Percentiles rank a stretch among this genome's conserved stretches.
Evolutionary conservation across 2,329 filamentous ascomycete species (phyloP).

Genomic region (Arthrobotrys sphaeroides): DNA sequence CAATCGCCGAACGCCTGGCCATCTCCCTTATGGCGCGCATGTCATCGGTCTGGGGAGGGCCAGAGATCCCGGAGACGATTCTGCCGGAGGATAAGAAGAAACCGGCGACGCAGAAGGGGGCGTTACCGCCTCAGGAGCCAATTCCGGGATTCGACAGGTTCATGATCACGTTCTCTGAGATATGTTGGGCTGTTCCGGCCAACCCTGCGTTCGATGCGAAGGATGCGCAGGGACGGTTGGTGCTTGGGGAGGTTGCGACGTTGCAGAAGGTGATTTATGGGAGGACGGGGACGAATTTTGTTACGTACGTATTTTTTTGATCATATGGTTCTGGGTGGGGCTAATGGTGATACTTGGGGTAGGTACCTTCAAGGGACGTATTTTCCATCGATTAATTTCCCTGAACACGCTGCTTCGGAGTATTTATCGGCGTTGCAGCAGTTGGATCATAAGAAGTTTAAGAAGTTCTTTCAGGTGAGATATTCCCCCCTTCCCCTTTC

Average conservation of each 20-base stretch:
- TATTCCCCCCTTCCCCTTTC: neutral
- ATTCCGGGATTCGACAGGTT: slow-evolving; percentile 91
- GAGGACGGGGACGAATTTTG: slow-evolving; percentile 86
- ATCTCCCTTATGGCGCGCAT: slow-evolving; percentile 85
- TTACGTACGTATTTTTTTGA: slow-evolving; percentile 60
- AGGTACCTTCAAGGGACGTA: slow-evolving; percentile 56
- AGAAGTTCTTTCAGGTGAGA: slow-evolving; percentile 57
- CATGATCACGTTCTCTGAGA: slow-evolving; percentile 84
- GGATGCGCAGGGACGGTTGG: slow-evolving; percentile 87
- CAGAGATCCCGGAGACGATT: slow-evolving; percentile 69
- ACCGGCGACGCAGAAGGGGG: slow-evolving; percentile 63
- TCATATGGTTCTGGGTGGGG: neutral
- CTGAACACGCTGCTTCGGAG: slow-evolving; percentile 55
- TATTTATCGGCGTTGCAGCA: slow-evolving; percentile 55
- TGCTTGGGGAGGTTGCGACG: slow-evolving; percentile 84
- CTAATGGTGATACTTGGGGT: neutral
- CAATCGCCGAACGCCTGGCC: slow-evolving; percentile 75
- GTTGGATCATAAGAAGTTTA: slow-evolving; percentile 56
- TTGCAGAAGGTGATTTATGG: slow-evolving; percentile 89
- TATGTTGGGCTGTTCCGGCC: slow-evolving; percentile 87
- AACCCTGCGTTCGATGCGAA: slow-evolving; percentile 81
- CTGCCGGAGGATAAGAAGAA: slow-evolving; percentile 54
- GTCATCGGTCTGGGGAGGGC: slow-evolving; percentile 88
- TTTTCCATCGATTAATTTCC: slow-evolving; percentile 56
- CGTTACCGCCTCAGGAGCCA: slow-evolving; percentile 64